phyloP scores from a whole-genome alignment of 345 rosid species.

The Populus tremula region DNA sequence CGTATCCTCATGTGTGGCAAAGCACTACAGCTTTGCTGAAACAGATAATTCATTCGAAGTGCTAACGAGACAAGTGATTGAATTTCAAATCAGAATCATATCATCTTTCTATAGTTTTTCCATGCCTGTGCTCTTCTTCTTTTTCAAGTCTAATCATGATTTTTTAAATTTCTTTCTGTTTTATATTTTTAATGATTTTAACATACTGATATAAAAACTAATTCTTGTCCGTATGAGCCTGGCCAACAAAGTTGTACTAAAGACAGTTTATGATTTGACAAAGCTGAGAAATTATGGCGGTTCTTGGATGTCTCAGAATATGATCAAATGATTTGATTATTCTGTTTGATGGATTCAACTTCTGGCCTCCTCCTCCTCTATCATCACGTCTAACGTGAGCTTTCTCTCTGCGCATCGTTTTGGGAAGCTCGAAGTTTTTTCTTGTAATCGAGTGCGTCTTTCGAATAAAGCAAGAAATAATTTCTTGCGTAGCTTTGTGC shows the following conservation, averaged over 20 bases:
- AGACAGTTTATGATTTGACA: background rate
- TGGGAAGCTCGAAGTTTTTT: background rate
- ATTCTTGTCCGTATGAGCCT: background rate
- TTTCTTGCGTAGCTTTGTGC: background rate
- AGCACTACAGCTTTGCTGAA: constrained; percentile 17
- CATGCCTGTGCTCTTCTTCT: constrained; percentile 5
- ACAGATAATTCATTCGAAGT: constrained; percentile 19
- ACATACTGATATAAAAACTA: too few relatives aligned
- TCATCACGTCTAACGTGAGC: background rate
- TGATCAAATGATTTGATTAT: background rate
- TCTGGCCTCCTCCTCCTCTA: background rate
- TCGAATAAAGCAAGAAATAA: background rate
- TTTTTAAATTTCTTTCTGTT: too few relatives aligned
- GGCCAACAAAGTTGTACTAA: background rate
- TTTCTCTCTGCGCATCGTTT: background rate
- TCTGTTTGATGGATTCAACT: background rate
- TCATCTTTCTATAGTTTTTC: background rate
- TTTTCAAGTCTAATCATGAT: too few relatives aligned
- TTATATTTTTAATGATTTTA: too few relatives aligned
- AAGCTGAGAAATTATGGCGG: background rate
- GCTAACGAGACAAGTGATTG: constrained; percentile 16
- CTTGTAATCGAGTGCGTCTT: background rate
- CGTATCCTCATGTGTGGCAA: constrained; percentile 20
- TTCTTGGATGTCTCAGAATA: background rate
- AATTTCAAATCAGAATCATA: constrained; percentile 32